Conservation (phyloP, 352 stramenopile species). For the Lagenidium sp. region DNA sequence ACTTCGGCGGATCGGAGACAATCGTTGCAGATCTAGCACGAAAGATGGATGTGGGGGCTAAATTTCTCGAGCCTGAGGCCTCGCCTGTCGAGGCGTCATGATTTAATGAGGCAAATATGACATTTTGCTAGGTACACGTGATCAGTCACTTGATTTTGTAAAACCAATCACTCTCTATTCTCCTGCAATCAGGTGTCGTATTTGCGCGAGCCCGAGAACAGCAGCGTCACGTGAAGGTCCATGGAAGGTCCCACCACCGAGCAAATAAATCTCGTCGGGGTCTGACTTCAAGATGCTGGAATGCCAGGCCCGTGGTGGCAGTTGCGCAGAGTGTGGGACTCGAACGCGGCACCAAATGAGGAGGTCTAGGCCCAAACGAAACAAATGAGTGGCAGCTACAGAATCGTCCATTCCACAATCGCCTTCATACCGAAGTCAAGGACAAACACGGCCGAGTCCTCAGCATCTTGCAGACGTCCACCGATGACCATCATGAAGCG, state of each 20-base stretch:
- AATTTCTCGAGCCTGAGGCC: conserved; percentile 7
- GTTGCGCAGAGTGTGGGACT: conserved; percentile 16
- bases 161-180: not conserved
- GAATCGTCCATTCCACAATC: too few species aligned
- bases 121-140: not conserved
- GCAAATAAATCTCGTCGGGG: conserved; percentile 28
- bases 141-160: not conserved
- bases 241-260: conserved; percentile 51
- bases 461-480: conserved; percentile 31
- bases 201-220: conserved; percentile 36
- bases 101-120: conserved; percentile 2
- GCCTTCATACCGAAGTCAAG: conserved; percentile 30
- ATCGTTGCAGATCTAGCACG: conserved; percentile 38
- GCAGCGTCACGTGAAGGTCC: conserved; percentile 45
- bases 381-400: conserved; percentile 26
- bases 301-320: conserved; percentile 56
- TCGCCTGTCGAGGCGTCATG: conserved; percentile 13
- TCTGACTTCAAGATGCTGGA: conserved; percentile 31
- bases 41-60: conserved; percentile 16
- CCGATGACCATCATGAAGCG: conserved; percentile 52
- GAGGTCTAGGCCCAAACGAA: conserved; percentile 25
- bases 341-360: too few species aligned
- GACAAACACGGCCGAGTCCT: conserved; percentile 40
- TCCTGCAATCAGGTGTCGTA: not conserved
- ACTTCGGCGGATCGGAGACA: conserved; percentile 36